Base-by-base conservation (phyloP, 495 filamentous ascomycete species). In the Diplogelasinospora grovesii region DNA sequence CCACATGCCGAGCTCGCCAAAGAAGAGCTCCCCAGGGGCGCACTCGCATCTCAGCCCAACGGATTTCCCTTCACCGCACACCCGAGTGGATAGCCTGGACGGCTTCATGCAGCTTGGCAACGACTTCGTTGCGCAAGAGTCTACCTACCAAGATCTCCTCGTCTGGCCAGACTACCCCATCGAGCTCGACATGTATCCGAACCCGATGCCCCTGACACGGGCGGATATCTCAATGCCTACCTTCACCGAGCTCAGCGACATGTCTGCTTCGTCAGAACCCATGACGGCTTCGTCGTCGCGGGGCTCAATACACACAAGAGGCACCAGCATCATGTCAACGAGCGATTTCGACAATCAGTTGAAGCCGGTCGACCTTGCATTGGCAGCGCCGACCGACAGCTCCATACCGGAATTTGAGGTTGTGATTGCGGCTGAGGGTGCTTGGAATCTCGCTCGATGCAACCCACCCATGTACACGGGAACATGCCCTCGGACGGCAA, bases 391-490 rank as follows among this genome's bases (percentile, higher is more conserved):
- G 0, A 41, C 43, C 2, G 57, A 61, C 28, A 42, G 41, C 15
- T 49, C 49, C 24, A 63, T 70, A 18, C 60, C 65, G 8, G 75
- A 77, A 45, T 64, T 73, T 21, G 66, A 69, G 19, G 65, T 64
- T 10, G 69, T 77, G 36, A 63, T 75, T 19, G 69, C 64, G 1
- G 71, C 74, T 4, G 71, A 77, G 28, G 68, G 66, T 8, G 66
- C 61, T 5, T 82, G 77, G 78, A 70, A 70, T 27, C 47, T 74
- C 19, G 77, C 75, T 25, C 65, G 74, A 8, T 81, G 77, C 60
- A 77, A 72, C 37, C 70, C 65, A 4, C 62, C 65, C 5, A 52
- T 67, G 40, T 68, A 64, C 30, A 71, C 74, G 3, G 65, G 56
- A 35, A 57, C 61, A 7, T 80, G 77, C 43, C 75, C 72, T 3